Base-by-base conservation (phyloP, 2,329 filamentous ascomycete genomes). In the Ramularia endophylla region DNA sequence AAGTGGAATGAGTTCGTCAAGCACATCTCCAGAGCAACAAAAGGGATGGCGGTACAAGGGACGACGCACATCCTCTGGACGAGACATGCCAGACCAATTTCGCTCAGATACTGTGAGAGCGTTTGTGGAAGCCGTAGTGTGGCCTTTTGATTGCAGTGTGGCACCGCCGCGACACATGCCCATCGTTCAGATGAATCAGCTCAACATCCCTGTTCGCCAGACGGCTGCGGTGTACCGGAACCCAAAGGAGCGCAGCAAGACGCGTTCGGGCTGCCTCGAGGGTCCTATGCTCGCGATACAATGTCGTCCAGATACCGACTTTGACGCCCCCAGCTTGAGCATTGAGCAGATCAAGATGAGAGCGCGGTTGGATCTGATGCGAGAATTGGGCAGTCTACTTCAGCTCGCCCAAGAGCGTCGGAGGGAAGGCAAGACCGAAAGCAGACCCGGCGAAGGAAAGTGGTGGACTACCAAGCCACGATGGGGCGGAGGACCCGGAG, bases 401-500 rank as follows among this genome's bases (percentile, higher is more conserved):
- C 64, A 77, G 15, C 56, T 79, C 2, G 78, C 78, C 1, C 76
- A 81, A 56, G 77, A 81, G 57, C 69, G 78, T 27, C 67, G 68
- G n/a, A 67, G 77, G 38, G 69, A 81, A 52, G 77, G 75, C 1
- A 65, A 62, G 39, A 54, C 54, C 2, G 74, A 78, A 50, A 56
- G 60, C 36, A 68, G 61, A 38, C 68, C 73, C 3, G 74, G 75
- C 1, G 70, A 76, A 49, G 74, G 73, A 3, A 70, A 76, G 53
- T 82, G 78, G 78, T 82, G 75, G 75, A 74, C 75, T 2, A 69
- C 63, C 2, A 67, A 62, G 38, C 69, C 72, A 18, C 68, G 78
- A 39, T 81, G 75, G 69, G 77, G 78, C 38, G 77, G 76, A 17
- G 71, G 70, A 9, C 56, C 60, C n/a, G 69, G 69, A 13, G 67